Base-by-base conservation (phyloP, 129 eudicot genomes). In the Gnaphalium uliginosum region DNA sequence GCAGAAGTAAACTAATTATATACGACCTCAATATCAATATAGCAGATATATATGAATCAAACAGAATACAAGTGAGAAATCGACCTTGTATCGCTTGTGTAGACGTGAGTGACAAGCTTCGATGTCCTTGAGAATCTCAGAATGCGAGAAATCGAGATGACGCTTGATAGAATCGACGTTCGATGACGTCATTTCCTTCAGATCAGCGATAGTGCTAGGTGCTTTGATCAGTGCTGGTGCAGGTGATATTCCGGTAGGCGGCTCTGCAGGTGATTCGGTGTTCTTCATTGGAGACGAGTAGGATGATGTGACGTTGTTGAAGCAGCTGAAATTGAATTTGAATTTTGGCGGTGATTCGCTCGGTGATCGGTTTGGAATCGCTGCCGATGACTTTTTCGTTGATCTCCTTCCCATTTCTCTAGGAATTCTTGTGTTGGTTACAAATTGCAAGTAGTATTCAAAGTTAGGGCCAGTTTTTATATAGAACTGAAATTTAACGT, bases 41-140 rank as follows among this genome's bases (percentile, higher is more conserved):
- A 37, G 33, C 53, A 32, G 4, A 39, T 4, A 10, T 17, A 17
- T 25, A 60, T 25, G 78, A 37, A 61, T 29, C 58, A 48, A 57
- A 29, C 70, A 41, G 30, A 56, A 41, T 25, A 29, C 3, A 22
- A 25, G 54, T 19, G 53, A 84, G 50, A 86, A 60, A 75, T 18
- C 25, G 59, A 92, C 95, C 90, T 91, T 83, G 29, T 5, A 63
- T 63, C 43, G 23, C 22, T 29, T 93, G 39, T 90, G 95, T 6
- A 93, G 85, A 37, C 98, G 96, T 65, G 86, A 81, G 56, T 86
- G 82, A 75, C 88, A 88, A 39, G 95, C 86, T 51, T 93, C 92
- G 23, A 78, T 56, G 50, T 93, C 98, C 89, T 88, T 93, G 19
- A 79, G 21, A 53, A 93, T 85, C 86, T 86, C 98, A 14, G 87